Evolutionary conservation across 2,329 filamentous ascomycete genomes (phyloP), one percentile per base, ranked within the genome.

Genomic region (Fusarium scirpi): DNA sequence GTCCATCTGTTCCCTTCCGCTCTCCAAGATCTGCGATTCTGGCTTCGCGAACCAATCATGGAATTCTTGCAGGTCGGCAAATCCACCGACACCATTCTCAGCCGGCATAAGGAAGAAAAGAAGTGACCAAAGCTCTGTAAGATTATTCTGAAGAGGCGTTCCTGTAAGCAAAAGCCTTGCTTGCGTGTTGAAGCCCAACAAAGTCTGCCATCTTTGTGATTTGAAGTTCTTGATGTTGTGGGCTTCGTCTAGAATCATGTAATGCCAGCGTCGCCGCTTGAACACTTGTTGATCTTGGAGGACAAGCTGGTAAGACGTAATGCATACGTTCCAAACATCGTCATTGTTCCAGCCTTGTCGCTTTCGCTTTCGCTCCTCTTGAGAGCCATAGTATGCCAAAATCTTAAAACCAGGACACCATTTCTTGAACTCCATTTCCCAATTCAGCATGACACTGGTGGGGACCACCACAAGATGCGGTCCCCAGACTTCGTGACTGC

Each of bases 221-320:
- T 97, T 94, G 85, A 98, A 99, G 80, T 99, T 99, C 78, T 99
- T 98, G 86, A 99, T 99, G 81, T 99, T 98, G 83, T 99, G 96
- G 1, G 97, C 96, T 82, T 99, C 96, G 74, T 99, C 96, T 3
- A 99, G 88, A 69, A 99, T 94, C 88, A 99, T 94, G 80, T 98
- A 99, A 78, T 98, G 94, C 97, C 97, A 99, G 56, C 90, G 89
- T 34, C 95, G 90, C 67, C 94, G 90, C 78, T 97, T 96, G 82
- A 99, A 97, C 1, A 97, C 94, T 73, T 95, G 92, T 70, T 96
- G 92, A 77, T 99, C 97, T 77, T 97, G 94, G 18, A 98, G 86
- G 9, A 98, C 94, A 49, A 99, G 90, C 76, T 99, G 95, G 78
- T 99, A 99, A 0, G 95, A 98, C 0, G 97, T 99, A 77, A 99